Conservation (phyloP, 345 rosid species). For the Kandelia obovata region DNA sequence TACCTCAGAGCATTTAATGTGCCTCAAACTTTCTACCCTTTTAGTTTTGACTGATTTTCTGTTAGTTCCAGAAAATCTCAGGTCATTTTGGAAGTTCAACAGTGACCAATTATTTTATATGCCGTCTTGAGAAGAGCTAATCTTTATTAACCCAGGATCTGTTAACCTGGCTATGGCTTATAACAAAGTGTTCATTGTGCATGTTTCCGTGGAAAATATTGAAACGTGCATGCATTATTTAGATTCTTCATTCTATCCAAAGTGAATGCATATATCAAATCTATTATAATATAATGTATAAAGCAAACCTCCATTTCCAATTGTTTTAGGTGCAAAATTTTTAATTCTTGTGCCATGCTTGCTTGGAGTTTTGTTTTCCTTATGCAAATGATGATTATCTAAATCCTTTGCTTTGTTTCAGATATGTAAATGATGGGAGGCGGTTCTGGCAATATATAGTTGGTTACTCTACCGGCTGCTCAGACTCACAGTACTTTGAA, state of each 20-base stretch:
- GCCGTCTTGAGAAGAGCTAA: background rate
- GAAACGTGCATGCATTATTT: background rate
- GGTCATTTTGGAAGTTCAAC: background rate
- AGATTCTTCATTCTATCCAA: background rate
- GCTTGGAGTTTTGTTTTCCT: background rate
- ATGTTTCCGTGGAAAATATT: background rate
- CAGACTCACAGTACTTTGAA: slow-evolving; percentile 81
- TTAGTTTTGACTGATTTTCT: background rate
- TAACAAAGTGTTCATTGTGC: background rate
- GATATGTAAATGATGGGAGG: slow-evolving; percentile 90
- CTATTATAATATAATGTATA: background rate
- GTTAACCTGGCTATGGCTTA: background rate
- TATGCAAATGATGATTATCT: background rate
- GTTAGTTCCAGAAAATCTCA: background rate
- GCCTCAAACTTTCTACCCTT: background rate
- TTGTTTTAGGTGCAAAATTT: background rate
- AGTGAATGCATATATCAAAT: background rate
- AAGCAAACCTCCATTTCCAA: background rate
- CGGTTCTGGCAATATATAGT: slow-evolving; percentile 94
- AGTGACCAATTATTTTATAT: background rate
- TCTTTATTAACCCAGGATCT: background rate
- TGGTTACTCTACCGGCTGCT: slow-evolving; percentile 88
- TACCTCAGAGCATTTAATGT: background rate
- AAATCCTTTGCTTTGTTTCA: slow-evolving; percentile 22
- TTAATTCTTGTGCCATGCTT: background rate